These are phyloP conservation scores for Fusarium transvaalense DNA, from an alignment of 2,329 filamentous ascomycete genomes.

Conservation along the genomic window DNA sequence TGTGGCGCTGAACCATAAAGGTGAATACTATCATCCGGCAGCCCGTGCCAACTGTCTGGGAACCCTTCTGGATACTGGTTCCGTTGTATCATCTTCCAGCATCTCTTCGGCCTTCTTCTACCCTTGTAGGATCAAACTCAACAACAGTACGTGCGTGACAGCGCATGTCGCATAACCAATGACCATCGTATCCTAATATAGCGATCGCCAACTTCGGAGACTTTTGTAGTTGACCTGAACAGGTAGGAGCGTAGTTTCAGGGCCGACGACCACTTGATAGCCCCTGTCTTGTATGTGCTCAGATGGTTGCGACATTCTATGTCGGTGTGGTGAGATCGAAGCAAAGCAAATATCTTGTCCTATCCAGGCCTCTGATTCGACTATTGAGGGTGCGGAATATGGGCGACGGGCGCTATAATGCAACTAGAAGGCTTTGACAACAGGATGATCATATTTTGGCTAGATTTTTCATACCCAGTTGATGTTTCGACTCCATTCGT, in stretches of 20 bases:
- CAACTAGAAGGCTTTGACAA: conserved; percentile 17
- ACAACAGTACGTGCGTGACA: neutral
- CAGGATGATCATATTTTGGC: neutral
- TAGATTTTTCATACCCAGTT: neutral
- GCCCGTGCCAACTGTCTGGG: conserved; percentile 3
- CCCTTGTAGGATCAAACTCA: neutral
- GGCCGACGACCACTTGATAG: neutral
- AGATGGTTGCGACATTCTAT: conserved; percentile 40
- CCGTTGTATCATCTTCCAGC: neutral
- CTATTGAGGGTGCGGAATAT: conserved; percentile 1
- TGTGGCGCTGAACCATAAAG: conserved; percentile 37
- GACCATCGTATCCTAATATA: neutral
- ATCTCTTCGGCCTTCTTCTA: neutral
- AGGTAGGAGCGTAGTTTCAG: conserved; percentile 8
- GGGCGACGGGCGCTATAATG: conserved; percentile 15
- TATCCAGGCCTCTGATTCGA: conserved; percentile 17
- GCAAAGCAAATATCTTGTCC: conserved; percentile 32
- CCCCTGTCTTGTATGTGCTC: conserved; percentile 2
- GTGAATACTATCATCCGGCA: conserved; percentile 15
- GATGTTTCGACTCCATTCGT: neutral
- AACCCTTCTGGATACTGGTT: conserved; percentile 11
- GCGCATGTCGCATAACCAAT: neutral
- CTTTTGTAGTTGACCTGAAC: conserved; percentile 4
- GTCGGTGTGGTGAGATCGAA: conserved; percentile 46
- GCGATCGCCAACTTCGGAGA: neutral